Evolutionary conservation across 139 green algal species (phyloP).

Genomic region (Tetradesmus lagerheimii): DNA sequence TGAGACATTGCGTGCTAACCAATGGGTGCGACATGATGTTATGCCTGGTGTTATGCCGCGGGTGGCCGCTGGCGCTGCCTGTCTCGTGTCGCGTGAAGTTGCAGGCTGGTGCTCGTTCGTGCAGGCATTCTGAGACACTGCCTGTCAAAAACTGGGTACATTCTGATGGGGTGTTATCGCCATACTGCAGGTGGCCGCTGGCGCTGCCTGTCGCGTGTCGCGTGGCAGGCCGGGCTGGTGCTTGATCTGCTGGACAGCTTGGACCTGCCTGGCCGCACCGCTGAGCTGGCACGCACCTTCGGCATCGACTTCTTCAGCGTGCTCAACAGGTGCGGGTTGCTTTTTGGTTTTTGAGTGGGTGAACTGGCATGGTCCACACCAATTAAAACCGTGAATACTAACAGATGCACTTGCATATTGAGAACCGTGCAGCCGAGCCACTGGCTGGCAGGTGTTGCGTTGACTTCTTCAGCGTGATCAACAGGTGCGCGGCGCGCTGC

Average conservation of each 20-base stretch:
- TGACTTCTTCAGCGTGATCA: conserved; percentile 86
- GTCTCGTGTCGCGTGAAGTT: conserved; percentile 50
- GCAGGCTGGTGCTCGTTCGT: conserved; percentile 81
- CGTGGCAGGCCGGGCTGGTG: conserved; percentile 66
- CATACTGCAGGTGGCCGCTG: conserved; percentile 65
- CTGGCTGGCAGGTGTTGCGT: no score
- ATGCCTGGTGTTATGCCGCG: no score
- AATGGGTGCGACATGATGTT: no score
- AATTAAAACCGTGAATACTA: no score
- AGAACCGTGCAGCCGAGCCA: no score
- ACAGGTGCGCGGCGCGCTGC: not conserved
- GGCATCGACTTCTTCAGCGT: conserved; percentile 98
- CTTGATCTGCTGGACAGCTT: conserved; percentile 90
- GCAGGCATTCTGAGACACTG: no score
- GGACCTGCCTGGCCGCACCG: conserved; percentile 80
- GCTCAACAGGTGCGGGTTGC: conserved; percentile 54
- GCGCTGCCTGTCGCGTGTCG: conserved; percentile 59
- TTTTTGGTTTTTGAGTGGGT: no score
- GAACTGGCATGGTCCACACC: no score
- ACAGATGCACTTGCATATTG: no score
- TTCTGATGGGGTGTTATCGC: no score
- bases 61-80: conserved; percentile 61
- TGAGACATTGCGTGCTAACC: no score
- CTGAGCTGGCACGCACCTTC: conserved; percentile 73
- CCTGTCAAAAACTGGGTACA: no score